phyloP scores from a whole-genome alignment of 306 rosid genomes.

The Ziziphus jujuba region DNA sequence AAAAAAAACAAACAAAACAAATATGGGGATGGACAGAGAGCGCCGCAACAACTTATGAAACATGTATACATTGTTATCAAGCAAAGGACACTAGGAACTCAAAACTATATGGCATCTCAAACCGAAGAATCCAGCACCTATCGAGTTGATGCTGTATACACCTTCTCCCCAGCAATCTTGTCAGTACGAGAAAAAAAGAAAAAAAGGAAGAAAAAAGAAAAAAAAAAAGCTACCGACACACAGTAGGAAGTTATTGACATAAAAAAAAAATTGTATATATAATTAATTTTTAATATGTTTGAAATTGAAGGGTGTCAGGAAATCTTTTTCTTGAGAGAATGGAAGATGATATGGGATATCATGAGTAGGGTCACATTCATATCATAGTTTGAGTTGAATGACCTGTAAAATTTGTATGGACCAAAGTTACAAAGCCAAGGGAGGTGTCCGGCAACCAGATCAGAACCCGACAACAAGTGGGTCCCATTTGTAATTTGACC shows the following conservation, averaged over 20 bases:
- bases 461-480: slow-evolving; percentile 47
- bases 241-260: too few relatives aligned
- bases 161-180: background rate
- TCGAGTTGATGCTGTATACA: background rate
- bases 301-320: background rate
- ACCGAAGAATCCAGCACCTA: background rate
- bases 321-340: background rate
- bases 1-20: too few relatives aligned
- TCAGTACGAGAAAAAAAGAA: background rate
- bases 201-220: too few relatives aligned
- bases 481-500: slow-evolving; percentile 25
- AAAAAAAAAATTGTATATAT: too few relatives aligned
- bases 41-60: too few relatives aligned
- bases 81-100: background rate
- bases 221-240: too few relatives aligned
- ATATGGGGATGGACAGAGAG: too few relatives aligned
- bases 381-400: slow-evolving; percentile 1
- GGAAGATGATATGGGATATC: slow-evolving; percentile 8
- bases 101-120: background rate
- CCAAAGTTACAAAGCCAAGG: slow-evolving; percentile 32
- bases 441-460: slow-evolving; percentile 27
- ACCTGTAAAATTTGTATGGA: slow-evolving; percentile 36
- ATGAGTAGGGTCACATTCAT: slow-evolving; percentile 28
- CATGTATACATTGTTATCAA: too few relatives aligned
- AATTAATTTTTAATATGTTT: background rate